Conservation (phyloP, 441 rosid species). For the Viola pubescens region DNA sequence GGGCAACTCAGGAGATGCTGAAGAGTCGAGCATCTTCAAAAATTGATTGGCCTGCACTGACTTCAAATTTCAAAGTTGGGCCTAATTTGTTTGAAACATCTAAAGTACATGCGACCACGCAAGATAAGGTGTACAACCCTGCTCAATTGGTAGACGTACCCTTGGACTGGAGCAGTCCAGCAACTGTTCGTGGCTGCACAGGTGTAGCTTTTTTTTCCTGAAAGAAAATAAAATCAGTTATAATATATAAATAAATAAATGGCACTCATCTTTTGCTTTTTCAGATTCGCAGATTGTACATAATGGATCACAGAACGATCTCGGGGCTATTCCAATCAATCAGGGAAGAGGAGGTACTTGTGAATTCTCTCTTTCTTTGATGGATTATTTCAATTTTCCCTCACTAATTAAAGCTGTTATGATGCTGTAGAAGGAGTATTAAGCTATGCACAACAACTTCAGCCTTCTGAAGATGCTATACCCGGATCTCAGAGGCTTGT, state of each 20-base stretch:
- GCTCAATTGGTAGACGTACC: constrained; percentile 26
- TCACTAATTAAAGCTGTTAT: constrained; percentile 10
- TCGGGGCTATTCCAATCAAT: constrained; percentile 14
- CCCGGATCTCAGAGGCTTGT: constrained; percentile 35
- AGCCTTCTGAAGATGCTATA: constrained; percentile 27
- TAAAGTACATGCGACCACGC: constrained; percentile 21
- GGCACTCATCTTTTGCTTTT: constrained; percentile 18
- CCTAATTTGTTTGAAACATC: constrained; percentile 20
- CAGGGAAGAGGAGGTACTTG: constrained; percentile 32
- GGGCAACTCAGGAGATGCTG: constrained; percentile 81
- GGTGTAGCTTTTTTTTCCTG: constrained; percentile 19
- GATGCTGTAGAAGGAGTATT: constrained; percentile 28
- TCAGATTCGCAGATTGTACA: constrained; percentile 29
- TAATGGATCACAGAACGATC: constrained; percentile 18
- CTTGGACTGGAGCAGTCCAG: constrained; percentile 24
- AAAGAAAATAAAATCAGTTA: constrained; percentile 1
- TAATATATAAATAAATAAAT: background rate
- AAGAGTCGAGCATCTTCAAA: constrained; percentile 42
- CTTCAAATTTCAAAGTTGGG: constrained; percentile 33
- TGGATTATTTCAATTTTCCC: background rate
- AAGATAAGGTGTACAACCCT: constrained; percentile 18
- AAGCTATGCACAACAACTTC: constrained; percentile 24
- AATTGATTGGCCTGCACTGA: constrained; percentile 36
- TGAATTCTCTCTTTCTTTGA: background rate
- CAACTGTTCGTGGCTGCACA: constrained; percentile 16